Conservation (phyloP, 179 eudicot genomes). For the Silene coronaria region DNA sequence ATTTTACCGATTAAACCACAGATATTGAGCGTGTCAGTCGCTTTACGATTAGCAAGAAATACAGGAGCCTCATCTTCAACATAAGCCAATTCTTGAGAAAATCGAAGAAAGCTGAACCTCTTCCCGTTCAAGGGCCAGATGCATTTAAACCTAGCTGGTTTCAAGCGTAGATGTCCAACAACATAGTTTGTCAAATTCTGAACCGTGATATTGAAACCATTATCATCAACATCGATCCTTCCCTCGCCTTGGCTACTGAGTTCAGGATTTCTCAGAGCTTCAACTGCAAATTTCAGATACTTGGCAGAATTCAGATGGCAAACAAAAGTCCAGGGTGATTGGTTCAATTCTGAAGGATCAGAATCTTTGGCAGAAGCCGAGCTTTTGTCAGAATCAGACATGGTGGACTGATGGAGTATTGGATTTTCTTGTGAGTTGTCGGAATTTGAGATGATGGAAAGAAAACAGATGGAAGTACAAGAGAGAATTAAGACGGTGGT, state of each 20-base stretch:
- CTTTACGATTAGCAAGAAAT: no score
- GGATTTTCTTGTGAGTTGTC: not conserved
- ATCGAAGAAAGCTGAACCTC: no score
- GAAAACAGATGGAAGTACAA: not conserved
- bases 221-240: no score
- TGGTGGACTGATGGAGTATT: not conserved
- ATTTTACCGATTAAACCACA: no score
- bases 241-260: not conserved
- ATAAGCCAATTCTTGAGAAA: no score
- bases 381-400: not conserved
- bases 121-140: no score
- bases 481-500: not conserved
- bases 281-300: not conserved
- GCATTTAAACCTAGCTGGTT: no score
- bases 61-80: no score
- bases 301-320: not conserved
- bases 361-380: not conserved
- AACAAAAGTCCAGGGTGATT: not conserved
- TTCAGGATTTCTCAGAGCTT: not conserved
- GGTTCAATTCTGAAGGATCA: not conserved
- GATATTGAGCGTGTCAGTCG: no score
- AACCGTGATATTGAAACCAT: no score
- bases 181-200: no score
- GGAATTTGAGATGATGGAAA: not conserved
- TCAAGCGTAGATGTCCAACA: no score